These are phyloP conservation scores for Bromus sterilis DNA, from an alignment of 176 grass and related monocot genomes.

Conservation along the genomic window DNA sequence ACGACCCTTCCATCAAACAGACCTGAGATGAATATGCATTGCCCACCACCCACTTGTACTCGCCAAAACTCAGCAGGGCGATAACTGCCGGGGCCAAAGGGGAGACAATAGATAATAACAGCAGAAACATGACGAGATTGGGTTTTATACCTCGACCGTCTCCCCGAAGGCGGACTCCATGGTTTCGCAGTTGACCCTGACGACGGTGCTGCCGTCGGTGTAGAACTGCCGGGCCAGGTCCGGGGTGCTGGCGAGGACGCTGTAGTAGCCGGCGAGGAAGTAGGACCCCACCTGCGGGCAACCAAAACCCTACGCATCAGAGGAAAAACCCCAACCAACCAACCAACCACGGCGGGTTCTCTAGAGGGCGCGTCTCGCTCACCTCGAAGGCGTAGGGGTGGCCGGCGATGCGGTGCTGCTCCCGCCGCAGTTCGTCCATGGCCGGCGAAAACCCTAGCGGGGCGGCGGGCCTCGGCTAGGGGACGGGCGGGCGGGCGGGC, in stretches of 20 bases:
- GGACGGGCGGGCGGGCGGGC: not conserved
- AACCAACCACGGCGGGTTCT: not conserved
- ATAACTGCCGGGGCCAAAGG: not conserved
- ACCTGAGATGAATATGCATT: not conserved
- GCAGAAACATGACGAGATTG: not conserved
- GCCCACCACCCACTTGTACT: not conserved
- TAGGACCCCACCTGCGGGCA: conserved; percentile 46
- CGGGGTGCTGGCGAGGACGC: conserved; percentile 43
- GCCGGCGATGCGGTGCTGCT: conserved; percentile 12
- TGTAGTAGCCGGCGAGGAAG: conserved; percentile 56
- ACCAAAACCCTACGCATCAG: not conserved
- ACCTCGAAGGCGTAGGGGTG: conserved; percentile 44
- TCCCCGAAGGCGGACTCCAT: conserved; percentile 27
- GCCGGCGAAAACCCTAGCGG: conserved; percentile 20
- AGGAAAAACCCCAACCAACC: conserved; percentile 1
- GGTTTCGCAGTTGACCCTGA: conserved; percentile 36
- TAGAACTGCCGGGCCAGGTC: conserved; percentile 48
- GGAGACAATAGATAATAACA: not conserved
- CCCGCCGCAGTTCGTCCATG: conserved; percentile 1
- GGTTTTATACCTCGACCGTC: conserved; percentile 30
- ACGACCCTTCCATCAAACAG: not conserved
- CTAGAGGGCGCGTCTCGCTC: not conserved
- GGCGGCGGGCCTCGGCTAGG: not conserved
- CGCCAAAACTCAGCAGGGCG: not conserved
- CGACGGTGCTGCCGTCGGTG: conserved; percentile 37